Percentiles rank a stretch among this genome's conserved stretches.
Evolutionary conservation across 352 stramenopile genomes (phyloP).

Genomic region (Phytophthora boehmeriae): DNA sequence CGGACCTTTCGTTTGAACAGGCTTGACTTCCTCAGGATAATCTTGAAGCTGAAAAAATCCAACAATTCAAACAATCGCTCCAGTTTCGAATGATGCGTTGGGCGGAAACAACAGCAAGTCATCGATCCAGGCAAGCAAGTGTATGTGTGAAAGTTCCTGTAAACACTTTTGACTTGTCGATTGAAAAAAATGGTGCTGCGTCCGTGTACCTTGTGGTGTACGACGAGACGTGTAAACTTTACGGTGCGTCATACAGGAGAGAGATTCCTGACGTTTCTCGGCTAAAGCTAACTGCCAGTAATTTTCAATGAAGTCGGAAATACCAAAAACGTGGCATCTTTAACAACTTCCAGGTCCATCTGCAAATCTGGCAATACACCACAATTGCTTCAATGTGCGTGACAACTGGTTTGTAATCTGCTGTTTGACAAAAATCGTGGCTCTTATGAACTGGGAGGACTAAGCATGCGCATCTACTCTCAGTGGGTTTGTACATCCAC

Average conservation of each 20-base stretch:
- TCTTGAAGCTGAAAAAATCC: constrained; percentile 28
- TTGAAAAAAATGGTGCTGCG: constrained; percentile 31
- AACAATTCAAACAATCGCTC: constrained; percentile 30
- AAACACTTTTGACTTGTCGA: constrained; percentile 21
- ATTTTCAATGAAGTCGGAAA: constrained; percentile 15
- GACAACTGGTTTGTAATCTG: constrained; percentile 16
- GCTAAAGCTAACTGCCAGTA: constrained; percentile 29
- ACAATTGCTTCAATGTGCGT: constrained; percentile 12
- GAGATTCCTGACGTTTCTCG: constrained; percentile 21
- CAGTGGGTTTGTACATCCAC: constrained; percentile 3
- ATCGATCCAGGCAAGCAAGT: constrained; percentile 42
- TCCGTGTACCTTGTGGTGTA: constrained; percentile 35
- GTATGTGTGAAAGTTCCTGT: constrained; percentile 9
- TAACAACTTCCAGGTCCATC: constrained; percentile 12
- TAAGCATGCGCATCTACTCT: constrained; percentile 6
- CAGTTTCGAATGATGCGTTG: constrained; percentile 24
- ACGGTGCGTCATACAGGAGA: constrained; percentile 33
- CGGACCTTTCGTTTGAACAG: constrained; percentile 20
- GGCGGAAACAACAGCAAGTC: constrained; percentile 30
- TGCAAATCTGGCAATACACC: constrained; percentile 15
- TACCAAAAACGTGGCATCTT: constrained; percentile 12
- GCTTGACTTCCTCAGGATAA: constrained; percentile 24
- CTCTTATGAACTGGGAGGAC: constrained; percentile 1
- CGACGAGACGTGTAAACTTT: constrained; percentile 27
- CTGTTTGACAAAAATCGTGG: constrained; percentile 3